Base-by-base conservation (phyloP, 1,139 yeast genomes). In the Keqinozyma sinolaborantium region DNA sequence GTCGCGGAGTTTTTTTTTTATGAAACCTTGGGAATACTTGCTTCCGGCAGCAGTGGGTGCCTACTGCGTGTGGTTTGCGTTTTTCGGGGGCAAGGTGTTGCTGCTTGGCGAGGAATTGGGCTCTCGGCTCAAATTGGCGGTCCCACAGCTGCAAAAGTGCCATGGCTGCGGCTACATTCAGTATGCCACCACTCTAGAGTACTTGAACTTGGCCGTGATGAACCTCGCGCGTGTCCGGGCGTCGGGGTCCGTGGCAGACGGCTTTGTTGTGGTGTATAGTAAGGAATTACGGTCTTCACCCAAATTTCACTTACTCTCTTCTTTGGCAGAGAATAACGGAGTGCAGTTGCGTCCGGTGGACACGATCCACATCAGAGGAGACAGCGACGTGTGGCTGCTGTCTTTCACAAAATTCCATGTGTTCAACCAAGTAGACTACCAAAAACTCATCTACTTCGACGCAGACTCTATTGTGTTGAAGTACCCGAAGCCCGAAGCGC, bases 371-470 rank as follows among this genome's bases (percentile, higher is more conserved):
- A 16, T 24, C 10, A 30, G 26, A 13, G 31, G 21, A 5, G 28
- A 34, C 28, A 23, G 26, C 11, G 26, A 30, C 4, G 27, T 35
- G 4, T 78, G 83, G 83, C 45, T 58, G 3, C 60, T 68, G 7
- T 72, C 80, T 29, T 70, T 73, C 40, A 77, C 83, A 0, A 78
- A 79, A 42, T 54, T 78, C 24, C 63, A 69, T 38, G 64, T 75
- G 0, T 79, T 79, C 47, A 63, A 67, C 36, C 66, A 67, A 41
- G 58, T 62, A 1, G 67, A 73, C 25, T 80, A 63, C 30, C 63
- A 58, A 25, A 41, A 64, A 21, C 38, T 64, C 20, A 58, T 64
- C 4, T 64, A 51, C 35, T 62, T 64, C 40, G 77, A 72, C 46
- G 56, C 73, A 2, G 78, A 70, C 44, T 56, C 72, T 9, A 56